Base-by-base conservation (phyloP, 2,329 filamentous ascomycete genomes). In the Venturia aucupariae region DNA sequence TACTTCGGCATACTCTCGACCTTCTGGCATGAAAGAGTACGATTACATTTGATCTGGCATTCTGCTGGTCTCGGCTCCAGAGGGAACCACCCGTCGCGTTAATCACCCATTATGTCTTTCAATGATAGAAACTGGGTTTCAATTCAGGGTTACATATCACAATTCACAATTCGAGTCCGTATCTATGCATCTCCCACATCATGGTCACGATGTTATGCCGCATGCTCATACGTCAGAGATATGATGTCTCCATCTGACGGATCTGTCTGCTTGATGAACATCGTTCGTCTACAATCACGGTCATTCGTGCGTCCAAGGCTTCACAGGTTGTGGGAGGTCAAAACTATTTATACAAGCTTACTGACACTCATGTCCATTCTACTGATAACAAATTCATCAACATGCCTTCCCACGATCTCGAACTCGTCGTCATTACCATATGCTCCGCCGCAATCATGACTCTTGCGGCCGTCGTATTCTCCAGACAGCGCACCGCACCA, bases 81-180 rank as follows among this genome's bases (percentile, higher is more conserved):
- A 62, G 24, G 32, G 46, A 62, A 46, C 51, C 32, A 54, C 61
- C 61, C 61, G 61, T 54, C 41, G 61, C 61, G 61, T 62, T 62
- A 62, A 62, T 62, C 61, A 54, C 61, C 30, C 61, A 62, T 62
- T 51, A 48, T n/a, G 15, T 46, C 61, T 51, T 22, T 6, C 41
- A 38, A 57, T 38, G 32, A 54, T 54, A 27, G 41, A 62, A 46
- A 44, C 32, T 62, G 61, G 30, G 61, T 32, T 62, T 62, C 61
- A 62, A 62, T 62, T 62, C 61, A 62, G 61, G 61, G 41, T 54
- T 46, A 62, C 61, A 62, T 62, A n/a, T n/a, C n/a, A n/a, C 51
- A 32, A 11, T 13, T 57, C 0, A 15, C 30, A 35, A 27, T 15
- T n/a, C 15, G 22, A 10, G 35, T 10, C 8, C 15, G 51, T 30